Evolutionary conservation across 306 rosid species (phyloP).

Genomic region (Mimosa pudica): DNA sequence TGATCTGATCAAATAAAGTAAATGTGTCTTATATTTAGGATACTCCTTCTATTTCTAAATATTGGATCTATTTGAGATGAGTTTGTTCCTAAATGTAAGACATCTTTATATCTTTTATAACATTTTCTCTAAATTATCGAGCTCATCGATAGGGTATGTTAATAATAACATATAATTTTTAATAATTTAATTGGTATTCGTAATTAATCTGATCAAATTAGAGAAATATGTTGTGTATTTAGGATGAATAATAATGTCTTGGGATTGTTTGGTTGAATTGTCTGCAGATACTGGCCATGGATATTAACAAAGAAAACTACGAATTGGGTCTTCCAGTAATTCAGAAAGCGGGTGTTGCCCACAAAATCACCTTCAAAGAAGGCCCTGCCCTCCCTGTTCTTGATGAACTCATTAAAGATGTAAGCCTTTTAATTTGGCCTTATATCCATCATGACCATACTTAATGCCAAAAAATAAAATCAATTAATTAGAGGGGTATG

Average conservation of each 20-base stretch:
- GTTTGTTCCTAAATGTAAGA: no score
- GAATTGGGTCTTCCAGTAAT: slow-evolving; percentile 81
- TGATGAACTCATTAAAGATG: slow-evolving; percentile 69
- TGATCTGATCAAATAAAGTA: no score
- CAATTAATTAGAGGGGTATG: background rate
- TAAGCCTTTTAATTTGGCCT: slow-evolving; percentile 32
- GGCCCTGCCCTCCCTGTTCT: slow-evolving; percentile 95
- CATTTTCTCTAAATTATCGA: no score
- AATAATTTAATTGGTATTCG: no score
- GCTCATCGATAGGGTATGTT: no score
- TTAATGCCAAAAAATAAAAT: background rate
- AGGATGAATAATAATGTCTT: background rate
- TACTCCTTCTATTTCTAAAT: no score
- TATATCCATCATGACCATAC: background rate
- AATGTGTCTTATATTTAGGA: no score
- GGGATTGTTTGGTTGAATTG: slow-evolving; percentile 11
- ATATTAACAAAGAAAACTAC: slow-evolving; percentile 81
- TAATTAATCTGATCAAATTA: no score
- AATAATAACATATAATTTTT: no score
- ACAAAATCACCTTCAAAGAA: slow-evolving; percentile 90
- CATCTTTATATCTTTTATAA: no score
- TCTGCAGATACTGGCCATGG: slow-evolving; percentile 87
- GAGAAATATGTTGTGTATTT: no score
- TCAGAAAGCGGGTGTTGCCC: slow-evolving; percentile 79
- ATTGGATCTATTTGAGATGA: no score